Base-by-base conservation (phyloP, 495 filamentous ascomycete species). In the Lentithecium fluviatile region DNA sequence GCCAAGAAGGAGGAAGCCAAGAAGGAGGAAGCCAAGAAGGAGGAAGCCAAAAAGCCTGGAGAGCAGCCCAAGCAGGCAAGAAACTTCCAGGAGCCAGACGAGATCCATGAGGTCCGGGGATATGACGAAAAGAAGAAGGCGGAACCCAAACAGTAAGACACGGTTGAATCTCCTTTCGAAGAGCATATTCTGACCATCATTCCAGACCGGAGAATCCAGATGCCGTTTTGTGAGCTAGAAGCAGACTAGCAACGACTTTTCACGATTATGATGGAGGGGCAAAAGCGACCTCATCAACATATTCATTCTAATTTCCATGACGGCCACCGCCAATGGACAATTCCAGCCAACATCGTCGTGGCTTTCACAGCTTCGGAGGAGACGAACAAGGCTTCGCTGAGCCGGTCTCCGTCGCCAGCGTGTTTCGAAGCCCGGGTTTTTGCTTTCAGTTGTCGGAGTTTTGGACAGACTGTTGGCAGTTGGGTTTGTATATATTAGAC, bases 111-210 rank as follows among this genome's bases (percentile, higher is more conserved):
- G 3, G 61, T 40, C 25, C 55, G 61, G 11, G 61, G 61, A 13
- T 47, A 84, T 60, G 76, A 90, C 55, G 60, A 63, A 1, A 63
- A 63, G 53, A 12, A 29, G n/a, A 56, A 52, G 54, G 13, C 49
- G 8, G 23, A 49, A 34, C 59, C 59, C 19, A 26, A n/a, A 45
- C 51, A 62, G 59, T 56, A 24, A 56, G 51, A 24, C 51, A 3
- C 17, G 21, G 5, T 24, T 34, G 3, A 32, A 29, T 7, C 23
- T 15, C 8, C 8, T 21, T 13, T 32, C 10, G 15, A 19, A 34
- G 23, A 20, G 15, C 13, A 17, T 11, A 19, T 40, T 38, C 42
- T 55, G 23, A 55, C 48, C n/a, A 0, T 1, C 0, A 23, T 6
- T 15, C 42, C 21, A 60, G 56, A 26, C 48, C 48, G 47, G 38